phyloP scores from a whole-genome alignment of 148 eudicot species.

The Nepenthes mirabilis region DNA sequence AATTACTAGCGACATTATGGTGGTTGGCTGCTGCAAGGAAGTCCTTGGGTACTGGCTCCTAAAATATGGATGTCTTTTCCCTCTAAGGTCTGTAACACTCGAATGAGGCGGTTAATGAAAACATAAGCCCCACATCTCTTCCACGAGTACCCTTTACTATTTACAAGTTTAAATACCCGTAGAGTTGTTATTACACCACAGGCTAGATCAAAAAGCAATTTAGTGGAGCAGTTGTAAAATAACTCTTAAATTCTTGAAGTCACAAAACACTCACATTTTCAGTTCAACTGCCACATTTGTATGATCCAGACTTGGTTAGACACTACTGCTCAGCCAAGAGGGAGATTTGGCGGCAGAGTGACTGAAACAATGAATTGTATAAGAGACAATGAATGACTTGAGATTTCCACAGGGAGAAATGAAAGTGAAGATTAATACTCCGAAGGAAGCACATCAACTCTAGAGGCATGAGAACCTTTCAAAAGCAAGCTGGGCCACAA shows the following conservation, averaged over 20 bases:
- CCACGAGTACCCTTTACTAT: constrained; percentile 25
- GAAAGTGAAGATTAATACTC: not conserved
- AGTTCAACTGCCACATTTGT: too few relatives aligned
- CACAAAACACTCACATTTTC: too few relatives aligned
- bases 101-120: constrained; percentile 51
- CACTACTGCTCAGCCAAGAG: too few relatives aligned
- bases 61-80: constrained; percentile 15
- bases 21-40: constrained; percentile 5
- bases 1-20: constrained; percentile 9
- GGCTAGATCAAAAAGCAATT: not conserved
- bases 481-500: not conserved
- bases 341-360: too few relatives aligned
- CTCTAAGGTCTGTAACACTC: constrained; percentile 34
- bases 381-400: too few relatives aligned
- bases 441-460: not conserved
- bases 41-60: constrained; percentile 13
- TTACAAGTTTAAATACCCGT: constrained; percentile 22
- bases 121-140: constrained; percentile 61
- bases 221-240: too few relatives aligned
- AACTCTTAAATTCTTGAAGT: too few relatives aligned
- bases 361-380: too few relatives aligned
- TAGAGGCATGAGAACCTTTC: not conserved
- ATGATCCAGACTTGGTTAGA: too few relatives aligned
- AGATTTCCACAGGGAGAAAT: too few relatives aligned
- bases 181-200: constrained; percentile 1